Base-by-base conservation (phyloP, 805 yeast species). In the Monosporozyma unispora region DNA sequence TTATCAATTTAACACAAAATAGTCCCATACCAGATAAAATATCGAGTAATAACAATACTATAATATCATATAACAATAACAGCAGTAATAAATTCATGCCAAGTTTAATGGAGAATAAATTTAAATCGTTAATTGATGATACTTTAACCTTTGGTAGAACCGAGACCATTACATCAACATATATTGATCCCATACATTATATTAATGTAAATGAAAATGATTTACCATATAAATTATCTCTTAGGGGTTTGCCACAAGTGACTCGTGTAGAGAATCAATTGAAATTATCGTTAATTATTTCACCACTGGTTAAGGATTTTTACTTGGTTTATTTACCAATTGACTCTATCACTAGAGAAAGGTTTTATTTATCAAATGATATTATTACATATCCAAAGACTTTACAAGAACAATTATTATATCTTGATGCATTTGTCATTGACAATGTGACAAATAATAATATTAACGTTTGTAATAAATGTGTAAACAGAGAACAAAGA, bases 231-330 rank as follows among this genome's bases (percentile, higher is more conserved):
- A 8, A 28, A n/a, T 3, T 42, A 8, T 10, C 11, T 18, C 10
- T 42, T 4, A 21, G 28, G 7, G 84, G 81, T 47, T 71, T 91
- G 43, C 97, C 97, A 1, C 69, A 78, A 4, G 81, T 80, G 56
- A 87, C 96, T 11, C 78, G 99, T 55, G 99, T 91, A 6, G 99
- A 91, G 68, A 91, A 97, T 14, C 99, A 93, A 69, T 87, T 93
- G 62, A 90, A 88, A 64, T 70, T 95, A 41, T 75, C 76, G 42
- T 68, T 91, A 19, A 64, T 75, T 8, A 70, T 91, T 42, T 75
- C 81, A 28, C 96, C 96, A 1, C 79, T 91, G 0, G 21, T 56
- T 42, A 95, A 96, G 0, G 75, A 79, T 4, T 84, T 87, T 57
- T 73, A 76, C 46, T 68, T 87, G 46, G 68, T 93, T 31, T 93